These are phyloP conservation scores for Phytophthora citricola DNA, from an alignment of 352 stramenopile genomes.

Conservation along the genomic window DNA sequence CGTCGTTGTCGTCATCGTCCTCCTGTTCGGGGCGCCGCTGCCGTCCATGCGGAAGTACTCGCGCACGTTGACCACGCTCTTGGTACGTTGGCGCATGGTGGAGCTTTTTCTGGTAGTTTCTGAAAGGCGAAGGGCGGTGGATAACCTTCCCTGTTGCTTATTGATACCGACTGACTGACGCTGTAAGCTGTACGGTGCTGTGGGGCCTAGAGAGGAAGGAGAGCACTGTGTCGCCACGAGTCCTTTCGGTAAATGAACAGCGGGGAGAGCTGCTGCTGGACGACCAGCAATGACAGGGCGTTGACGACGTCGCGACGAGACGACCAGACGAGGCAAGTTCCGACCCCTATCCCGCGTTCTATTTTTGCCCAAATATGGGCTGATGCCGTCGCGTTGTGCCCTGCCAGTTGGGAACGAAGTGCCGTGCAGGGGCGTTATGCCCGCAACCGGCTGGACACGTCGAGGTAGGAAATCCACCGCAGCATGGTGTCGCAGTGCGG, in stretches of 20 bases:
- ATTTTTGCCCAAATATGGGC: constrained; percentile 28
- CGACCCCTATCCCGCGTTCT: constrained; percentile 42
- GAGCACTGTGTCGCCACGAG: constrained; percentile 31
- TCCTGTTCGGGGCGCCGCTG: constrained; percentile 51
- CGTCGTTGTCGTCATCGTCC: constrained; percentile 53
- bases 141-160: not conserved
- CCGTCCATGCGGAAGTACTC: constrained; percentile 79
- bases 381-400: not conserved
- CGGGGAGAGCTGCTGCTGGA: not conserved
- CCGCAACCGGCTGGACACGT: constrained; percentile 7
- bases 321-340: constrained; percentile 42
- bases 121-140: not conserved
- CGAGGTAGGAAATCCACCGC: constrained; percentile 14
- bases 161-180: constrained; percentile 11
- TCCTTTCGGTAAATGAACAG: constrained; percentile 36
- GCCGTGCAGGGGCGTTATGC: not conserved
- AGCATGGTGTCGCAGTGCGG: constrained; percentile 20
- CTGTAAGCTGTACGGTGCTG: constrained; percentile 7
- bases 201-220: constrained; percentile 4
- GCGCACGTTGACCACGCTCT: constrained; percentile 71
- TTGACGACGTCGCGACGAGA: constrained; percentile 21
- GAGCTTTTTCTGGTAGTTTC: constrained; percentile 14
- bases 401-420: not conserved
- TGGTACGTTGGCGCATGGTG: constrained; percentile 73
- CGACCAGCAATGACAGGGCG: constrained; percentile 31